These are phyloP conservation scores for Exophiala mesophila DNA, from an alignment of 2,329 filamentous ascomycete genomes.

Conservation along the genomic window DNA sequence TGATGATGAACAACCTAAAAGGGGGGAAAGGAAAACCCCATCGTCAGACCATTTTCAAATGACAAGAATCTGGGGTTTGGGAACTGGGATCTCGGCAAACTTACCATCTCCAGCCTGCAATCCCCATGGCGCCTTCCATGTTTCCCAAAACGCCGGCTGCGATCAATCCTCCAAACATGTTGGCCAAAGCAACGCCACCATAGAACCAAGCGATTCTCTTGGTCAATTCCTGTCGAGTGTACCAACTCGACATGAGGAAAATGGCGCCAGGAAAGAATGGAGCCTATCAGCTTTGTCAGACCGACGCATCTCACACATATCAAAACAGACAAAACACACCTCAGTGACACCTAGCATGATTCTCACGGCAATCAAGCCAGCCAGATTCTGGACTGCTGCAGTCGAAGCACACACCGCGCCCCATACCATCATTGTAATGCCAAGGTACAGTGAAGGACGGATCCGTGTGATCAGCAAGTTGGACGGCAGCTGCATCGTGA, in stretches of 20 bases:
- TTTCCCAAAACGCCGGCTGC: not conserved
- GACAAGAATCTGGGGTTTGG: too few species aligned
- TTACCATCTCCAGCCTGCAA: constrained; percentile 6
- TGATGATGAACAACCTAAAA: constrained; percentile 47
- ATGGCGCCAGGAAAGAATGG: constrained; percentile 64
- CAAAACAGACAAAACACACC: constrained; percentile 64
- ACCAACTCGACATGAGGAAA: constrained; percentile 62
- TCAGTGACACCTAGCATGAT: constrained; percentile 68
- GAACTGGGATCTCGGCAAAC: too few species aligned
- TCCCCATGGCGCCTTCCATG: constrained; percentile 1
- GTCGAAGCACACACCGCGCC: constrained; percentile 59
- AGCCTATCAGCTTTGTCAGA: constrained; percentile 58
- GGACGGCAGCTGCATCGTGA: constrained; percentile 62
- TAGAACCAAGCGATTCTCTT: constrained; percentile 52
- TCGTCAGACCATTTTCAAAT: too few species aligned
- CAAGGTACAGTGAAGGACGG: constrained; percentile 59
- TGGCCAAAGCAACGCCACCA: constrained; percentile 56
- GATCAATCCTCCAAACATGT: constrained; percentile 34
- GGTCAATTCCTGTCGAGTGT: constrained; percentile 40
- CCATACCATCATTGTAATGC: constrained; percentile 64
- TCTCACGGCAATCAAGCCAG: constrained; percentile 60
- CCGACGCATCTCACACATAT: constrained; percentile 50
- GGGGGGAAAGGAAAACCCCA: too few species aligned
- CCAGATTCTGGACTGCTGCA: constrained; percentile 38
- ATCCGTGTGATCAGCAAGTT: constrained; percentile 64